Evolutionary conservation across 805 yeast species (phyloP), one percentile per base, ranked within the genome.

Genomic region (Kuraishia ogatae): DNA sequence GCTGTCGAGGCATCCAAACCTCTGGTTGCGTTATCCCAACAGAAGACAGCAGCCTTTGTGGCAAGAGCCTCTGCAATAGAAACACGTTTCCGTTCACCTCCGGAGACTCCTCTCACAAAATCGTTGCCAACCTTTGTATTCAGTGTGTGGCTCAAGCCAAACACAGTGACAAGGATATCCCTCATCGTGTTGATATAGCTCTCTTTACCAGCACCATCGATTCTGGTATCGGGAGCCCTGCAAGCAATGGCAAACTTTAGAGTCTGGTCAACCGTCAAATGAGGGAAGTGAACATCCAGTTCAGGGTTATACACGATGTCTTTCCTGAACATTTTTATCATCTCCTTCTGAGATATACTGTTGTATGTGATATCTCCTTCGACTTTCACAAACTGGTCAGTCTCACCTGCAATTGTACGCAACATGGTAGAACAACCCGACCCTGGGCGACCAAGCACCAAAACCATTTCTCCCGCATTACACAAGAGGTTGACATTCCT

Each of bases 351-450:
- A 2, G 68, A 65, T 48, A 82, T 59, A 54, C 84, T 83, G 64
- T 80, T 82, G 61, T 79, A 82, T 2, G 68, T 63, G 52, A 80
- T 64, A 4, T 64, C 69, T 62, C 80, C 80, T 29, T 64, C 64
- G 6, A 76, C 76, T 39, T 73, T 71, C 20, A 75, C 70, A 64
- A 74, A 78, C 29, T 71, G 70, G 66, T 61, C 61, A 55, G 71
- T 71, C 67, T 78, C 73, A 63, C 76, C 84, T 13, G 90, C 81
- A 59, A 86, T 71, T 2, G 87, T 77, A 61, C 83, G 83, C 65
- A 86, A 71, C 51, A 86, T 72, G 2, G 90, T 80, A 2, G 92
- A 83, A 66, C 92, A 87, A 51, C 94, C 94, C 26, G 93, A 85
- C 61, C 93, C 91, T 1, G 93, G 91, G 58, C 86, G 78, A 54